A percentile compares a stretch with the other conserved stretches of the same genome.
Conservation (phyloP, 495 filamentous ascomycete genomes). For the Haplographium delicatum region DNA sequence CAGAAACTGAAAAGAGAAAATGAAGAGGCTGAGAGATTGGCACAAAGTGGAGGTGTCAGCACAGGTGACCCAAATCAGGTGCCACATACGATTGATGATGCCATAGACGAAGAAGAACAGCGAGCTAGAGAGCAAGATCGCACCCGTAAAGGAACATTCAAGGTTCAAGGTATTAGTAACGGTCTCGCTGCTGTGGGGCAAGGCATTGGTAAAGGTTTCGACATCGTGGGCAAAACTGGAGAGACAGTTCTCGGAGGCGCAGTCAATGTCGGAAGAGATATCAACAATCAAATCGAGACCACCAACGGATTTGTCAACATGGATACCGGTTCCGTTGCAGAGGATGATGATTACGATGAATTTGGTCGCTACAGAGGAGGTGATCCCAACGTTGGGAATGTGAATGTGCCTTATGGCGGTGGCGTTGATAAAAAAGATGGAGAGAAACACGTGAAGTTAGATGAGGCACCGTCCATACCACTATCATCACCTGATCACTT, state of each 20-base stretch:
- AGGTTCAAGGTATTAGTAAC: slow-evolving; percentile 25
- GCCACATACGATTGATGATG: slow-evolving; percentile 64
- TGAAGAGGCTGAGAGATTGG: slow-evolving; percentile 53
- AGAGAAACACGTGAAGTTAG: slow-evolving; percentile 6
- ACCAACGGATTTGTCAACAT: slow-evolving; percentile 50
- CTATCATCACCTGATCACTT: neutral
- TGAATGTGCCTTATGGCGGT: slow-evolving; percentile 13
- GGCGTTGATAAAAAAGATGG: slow-evolving; percentile 7
- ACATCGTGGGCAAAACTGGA: slow-evolving; percentile 56
- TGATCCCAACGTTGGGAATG: too few species aligned
- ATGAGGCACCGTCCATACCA: slow-evolving; percentile 1
- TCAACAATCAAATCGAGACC: slow-evolving; percentile 52
- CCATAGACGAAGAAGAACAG: slow-evolving; percentile 43
- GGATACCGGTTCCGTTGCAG: slow-evolving; percentile 4
- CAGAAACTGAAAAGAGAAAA: slow-evolving; percentile 46
- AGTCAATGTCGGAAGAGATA: slow-evolving; percentile 50
- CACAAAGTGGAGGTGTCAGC: slow-evolving; percentile 66
- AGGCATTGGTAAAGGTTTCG: slow-evolving; percentile 43
- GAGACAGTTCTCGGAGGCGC: slow-evolving; percentile 50
- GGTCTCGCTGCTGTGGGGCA: slow-evolving; percentile 33
- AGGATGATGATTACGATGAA: slow-evolving; percentile 16
- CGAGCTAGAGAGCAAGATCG: slow-evolving; percentile 25
- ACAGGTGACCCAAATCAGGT: slow-evolving; percentile 80
- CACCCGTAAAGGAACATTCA: slow-evolving; percentile 21
- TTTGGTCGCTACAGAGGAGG: slow-evolving; percentile 18